A percentile compares a stretch with the other conserved stretches of the same genome.
Conservation (phyloP, 176 grass and related monocot species). For the Lolium perenne region DNA sequence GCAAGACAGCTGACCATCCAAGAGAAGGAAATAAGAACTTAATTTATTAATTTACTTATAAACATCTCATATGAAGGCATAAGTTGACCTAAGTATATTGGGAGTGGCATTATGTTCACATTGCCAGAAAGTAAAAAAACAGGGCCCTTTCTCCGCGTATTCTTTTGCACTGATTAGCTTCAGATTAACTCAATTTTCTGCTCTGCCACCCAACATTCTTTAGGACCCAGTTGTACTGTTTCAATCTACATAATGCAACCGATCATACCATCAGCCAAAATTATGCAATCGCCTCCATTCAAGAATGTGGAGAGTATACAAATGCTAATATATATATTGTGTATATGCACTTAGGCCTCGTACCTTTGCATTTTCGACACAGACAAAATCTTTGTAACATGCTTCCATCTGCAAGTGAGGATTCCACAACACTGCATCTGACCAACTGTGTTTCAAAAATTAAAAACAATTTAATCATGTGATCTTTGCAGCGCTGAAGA, state of each 20-base stretch:
- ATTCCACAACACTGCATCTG: constrained; percentile 97
- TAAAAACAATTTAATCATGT: constrained; percentile 37
- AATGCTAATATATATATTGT: background rate
- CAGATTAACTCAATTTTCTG: constrained; percentile 62
- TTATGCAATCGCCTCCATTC: constrained; percentile 21
- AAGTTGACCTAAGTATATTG: constrained; percentile 1
- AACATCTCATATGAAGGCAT: background rate
- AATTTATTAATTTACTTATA: constrained; percentile 35
- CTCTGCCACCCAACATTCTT: constrained; percentile 75
- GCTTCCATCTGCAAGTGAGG: constrained; percentile 94
- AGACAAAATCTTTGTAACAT: constrained; percentile 97
- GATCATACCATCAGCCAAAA: constrained; percentile 40
- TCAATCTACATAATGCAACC: constrained; percentile 61
- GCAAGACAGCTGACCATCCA: background rate
- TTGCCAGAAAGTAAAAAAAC: constrained; percentile 16
- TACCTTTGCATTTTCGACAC: constrained; percentile 98
- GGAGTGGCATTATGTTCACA: constrained; percentile 22
- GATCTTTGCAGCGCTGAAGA: constrained; percentile 31
- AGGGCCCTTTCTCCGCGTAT: background rate
- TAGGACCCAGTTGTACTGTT: constrained; percentile 60
- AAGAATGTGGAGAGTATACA: constrained; percentile 14
- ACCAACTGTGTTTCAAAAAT: constrained; percentile 69
- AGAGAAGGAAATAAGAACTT: background rate
- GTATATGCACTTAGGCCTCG: background rate
- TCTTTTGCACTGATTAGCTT: constrained; percentile 16